These are phyloP conservation scores for Dryas integrifolia DNA, from an alignment of 331 rosid genomes.

Conservation along the genomic window DNA sequence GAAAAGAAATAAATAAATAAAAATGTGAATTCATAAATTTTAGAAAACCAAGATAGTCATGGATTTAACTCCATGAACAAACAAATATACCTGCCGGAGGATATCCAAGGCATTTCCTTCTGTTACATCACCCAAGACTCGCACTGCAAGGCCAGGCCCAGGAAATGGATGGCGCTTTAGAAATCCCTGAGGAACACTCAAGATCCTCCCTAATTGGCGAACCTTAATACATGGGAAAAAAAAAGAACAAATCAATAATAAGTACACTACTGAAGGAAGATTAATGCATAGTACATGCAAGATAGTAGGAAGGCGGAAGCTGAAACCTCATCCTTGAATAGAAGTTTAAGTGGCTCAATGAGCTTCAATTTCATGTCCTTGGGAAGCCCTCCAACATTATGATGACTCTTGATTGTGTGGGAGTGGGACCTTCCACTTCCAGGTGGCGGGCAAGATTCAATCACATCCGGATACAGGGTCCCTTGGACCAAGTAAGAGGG, in stretches of 20 bases:
- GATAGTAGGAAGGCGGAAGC: constrained; percentile 9
- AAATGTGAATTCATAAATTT: background rate
- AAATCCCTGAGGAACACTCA: constrained; percentile 74
- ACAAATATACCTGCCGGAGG: constrained; percentile 64
- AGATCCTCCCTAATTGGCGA: constrained; percentile 77
- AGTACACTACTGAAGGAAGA: background rate
- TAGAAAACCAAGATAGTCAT: constrained; percentile 12
- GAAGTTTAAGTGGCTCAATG: constrained; percentile 89
- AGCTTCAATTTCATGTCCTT: constrained; percentile 96
- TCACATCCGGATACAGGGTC: constrained; percentile 90
- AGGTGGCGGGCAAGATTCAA: constrained; percentile 98
- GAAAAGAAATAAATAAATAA: constrained; percentile 13
- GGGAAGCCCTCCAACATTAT: constrained; percentile 97
- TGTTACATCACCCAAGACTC: constrained; percentile 90
- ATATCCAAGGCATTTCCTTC: constrained; percentile 73
- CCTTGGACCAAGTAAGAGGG: constrained; percentile 87
- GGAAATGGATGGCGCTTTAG: constrained; percentile 95
- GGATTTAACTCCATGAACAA: constrained; percentile 2
- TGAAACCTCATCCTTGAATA: constrained; percentile 90
- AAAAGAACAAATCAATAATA: constrained; percentile 5
- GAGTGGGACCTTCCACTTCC: constrained; percentile 91
- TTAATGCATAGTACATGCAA: background rate
- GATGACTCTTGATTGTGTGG: constrained; percentile 97
- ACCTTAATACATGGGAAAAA: constrained; percentile 44
- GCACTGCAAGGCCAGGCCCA: constrained; percentile 96